Evolutionary conservation across 1,284 basidiomycete genomes (phyloP).

Genomic region (Tremellales sp.): DNA sequence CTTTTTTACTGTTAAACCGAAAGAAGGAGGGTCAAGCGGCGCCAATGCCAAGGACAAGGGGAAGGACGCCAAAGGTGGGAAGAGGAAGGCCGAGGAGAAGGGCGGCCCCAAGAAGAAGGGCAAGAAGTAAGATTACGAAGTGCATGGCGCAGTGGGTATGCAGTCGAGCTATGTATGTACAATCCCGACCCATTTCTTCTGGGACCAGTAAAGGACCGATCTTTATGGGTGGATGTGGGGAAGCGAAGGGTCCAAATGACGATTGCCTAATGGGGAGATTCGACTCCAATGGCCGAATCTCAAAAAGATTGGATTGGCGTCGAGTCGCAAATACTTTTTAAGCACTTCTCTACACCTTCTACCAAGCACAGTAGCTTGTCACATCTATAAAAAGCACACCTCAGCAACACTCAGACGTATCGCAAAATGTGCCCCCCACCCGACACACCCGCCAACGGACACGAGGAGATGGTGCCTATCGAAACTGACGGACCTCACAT

Average conservation of each 20-base stretch:
- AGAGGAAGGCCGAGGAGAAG: constrained; percentile 55
- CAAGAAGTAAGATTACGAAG: constrained; percentile 24
- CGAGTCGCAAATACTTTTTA: no score
- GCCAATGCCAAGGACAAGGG: constrained; percentile 20
- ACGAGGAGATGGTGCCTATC: constrained; percentile 63
- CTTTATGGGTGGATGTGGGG: no score
- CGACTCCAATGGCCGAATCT: no score
- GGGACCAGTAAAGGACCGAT: no score
- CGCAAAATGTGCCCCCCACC: constrained; percentile 62
- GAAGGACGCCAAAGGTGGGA: constrained; percentile 50
- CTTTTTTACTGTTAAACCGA: constrained; percentile 75
- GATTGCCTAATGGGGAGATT: no score
- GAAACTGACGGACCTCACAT: constrained; percentile 51
- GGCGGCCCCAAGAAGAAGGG: constrained; percentile 36
- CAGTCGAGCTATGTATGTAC: no score
- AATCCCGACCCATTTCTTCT: no score
- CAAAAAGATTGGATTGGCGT: no score
- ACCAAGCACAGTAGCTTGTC: not conserved
- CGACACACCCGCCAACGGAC: constrained; percentile 55
- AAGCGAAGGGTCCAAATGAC: no score
- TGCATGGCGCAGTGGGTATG: no score
- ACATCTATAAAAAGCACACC: constrained; percentile 1
- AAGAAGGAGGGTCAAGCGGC: constrained; percentile 47
- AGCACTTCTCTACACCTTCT: no score
- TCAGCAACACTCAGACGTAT: no score